Base-by-base conservation (phyloP, 2,329 filamentous ascomycete genomes). In the Dothiorella sarmentorum region DNA sequence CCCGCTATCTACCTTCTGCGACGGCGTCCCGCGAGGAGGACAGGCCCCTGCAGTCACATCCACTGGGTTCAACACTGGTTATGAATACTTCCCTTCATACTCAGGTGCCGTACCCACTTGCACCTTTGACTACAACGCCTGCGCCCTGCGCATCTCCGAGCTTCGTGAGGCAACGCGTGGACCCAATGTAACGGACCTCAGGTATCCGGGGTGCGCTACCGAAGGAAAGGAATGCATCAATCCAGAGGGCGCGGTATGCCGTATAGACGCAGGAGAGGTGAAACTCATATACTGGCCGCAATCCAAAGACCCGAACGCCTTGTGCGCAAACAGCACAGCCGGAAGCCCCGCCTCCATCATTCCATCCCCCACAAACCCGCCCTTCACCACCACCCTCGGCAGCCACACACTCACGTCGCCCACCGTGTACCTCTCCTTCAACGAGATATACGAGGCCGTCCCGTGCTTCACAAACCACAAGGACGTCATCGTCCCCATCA, bases 271-370 rank as follows among this genome's bases (percentile, higher is more conserved):
- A 17, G 43, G 29, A 15, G 42, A 58, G 3, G 55, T 58, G 3
- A 29, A 17, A 17, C 31, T 58, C 10, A 47, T 58, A 9, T 57
- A 47, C 43, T 47, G 55, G 55, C 29, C 55, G 6, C 55, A 49
- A 15, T 57, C 55, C 29, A 57, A 57, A 24, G 55, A 47, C 13
- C 29, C 42, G 1, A 45, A 13, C 20, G 33, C 15, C 3, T 22
- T 57, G 3, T 57, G 42, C 10, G 20, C 35, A 17, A 53, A 29
- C 15, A 53, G 4, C 20, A 52, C 29, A 6, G 9, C 26, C 7
- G 7, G 11, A 9, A n/a, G n/a, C 42, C 15, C 40, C 13, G 17
- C 15, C 43, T 24, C 38, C 6, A 43, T 31, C 7, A 35, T 43
- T 11, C 9, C 55, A 18, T 11, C 40, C 11, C 55, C 55, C 1